Conservation (phyloP, 441 rosid genomes). For the Omphalea diandra region DNA sequence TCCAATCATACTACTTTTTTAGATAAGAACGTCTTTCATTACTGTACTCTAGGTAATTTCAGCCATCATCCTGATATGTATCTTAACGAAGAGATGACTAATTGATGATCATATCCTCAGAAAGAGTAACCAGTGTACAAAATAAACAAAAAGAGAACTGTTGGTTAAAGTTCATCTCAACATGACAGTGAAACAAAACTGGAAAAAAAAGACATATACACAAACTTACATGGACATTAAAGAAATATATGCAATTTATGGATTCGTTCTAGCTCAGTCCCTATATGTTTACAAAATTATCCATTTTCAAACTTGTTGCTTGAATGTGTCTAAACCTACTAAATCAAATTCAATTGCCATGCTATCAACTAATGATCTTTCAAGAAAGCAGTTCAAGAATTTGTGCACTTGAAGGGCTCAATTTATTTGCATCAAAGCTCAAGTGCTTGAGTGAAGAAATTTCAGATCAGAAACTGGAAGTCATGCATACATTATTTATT, state of each 20-base stretch:
- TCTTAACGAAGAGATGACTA: no score
- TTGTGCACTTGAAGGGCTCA: not conserved
- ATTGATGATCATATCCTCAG: no score
- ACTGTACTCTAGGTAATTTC: no score
- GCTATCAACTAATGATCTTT: not conserved
- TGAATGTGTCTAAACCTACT: not conserved
- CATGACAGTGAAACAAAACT: not conserved
- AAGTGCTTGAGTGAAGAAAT: not conserved
- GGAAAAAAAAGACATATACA: not conserved
- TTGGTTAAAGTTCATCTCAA: not conserved
- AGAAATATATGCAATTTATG: not conserved
- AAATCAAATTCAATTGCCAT: not conserved
- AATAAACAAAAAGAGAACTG: no score
- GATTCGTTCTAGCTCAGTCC: not conserved
- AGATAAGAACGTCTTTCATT: no score
- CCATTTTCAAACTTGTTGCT: not conserved
- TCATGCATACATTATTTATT: not conserved
- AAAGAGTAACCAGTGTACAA: no score
- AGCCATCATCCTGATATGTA: no score
- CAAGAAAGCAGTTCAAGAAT: not conserved
- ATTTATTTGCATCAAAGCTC: not conserved
- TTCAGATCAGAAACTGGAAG: not conserved
- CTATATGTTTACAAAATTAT: no score
- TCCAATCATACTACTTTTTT: no score
- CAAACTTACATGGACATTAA: not conserved